A percentile compares a stretch with the other conserved stretches of the same genome.
Conservation (phyloP, 768 basidiomycete genomes). For the Mycena maculata region DNA sequence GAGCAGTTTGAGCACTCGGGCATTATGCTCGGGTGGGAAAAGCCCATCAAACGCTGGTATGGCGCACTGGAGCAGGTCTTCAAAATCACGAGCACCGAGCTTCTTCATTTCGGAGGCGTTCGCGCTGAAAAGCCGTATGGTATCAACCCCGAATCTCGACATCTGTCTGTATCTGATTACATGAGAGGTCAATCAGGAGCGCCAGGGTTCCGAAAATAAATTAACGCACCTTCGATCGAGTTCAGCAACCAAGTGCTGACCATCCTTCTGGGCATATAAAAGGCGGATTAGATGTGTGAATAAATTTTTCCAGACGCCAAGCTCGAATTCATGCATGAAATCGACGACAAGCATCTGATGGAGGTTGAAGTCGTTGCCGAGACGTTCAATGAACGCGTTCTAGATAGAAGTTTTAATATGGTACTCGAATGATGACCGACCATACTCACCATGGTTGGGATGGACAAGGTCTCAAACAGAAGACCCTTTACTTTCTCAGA, state of each 20-base stretch:
- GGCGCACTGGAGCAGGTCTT: slow-evolving; percentile 49
- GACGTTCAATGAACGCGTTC: slow-evolving; percentile 49
- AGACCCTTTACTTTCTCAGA: neutral
- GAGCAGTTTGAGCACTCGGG: slow-evolving; percentile 40
- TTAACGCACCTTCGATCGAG: slow-evolving; percentile 39
- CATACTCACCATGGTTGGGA: slow-evolving; percentile 2
- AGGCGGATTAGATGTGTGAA: slow-evolving; percentile 50
- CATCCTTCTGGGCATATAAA: slow-evolving; percentile 37
- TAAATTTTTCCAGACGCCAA: slow-evolving; percentile 50
- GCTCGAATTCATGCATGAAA: slow-evolving; percentile 52
- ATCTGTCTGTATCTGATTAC: slow-evolving; percentile 29
- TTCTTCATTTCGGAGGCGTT: slow-evolving; percentile 43
- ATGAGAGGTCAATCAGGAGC: neutral
- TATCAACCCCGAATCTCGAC: slow-evolving; percentile 32
- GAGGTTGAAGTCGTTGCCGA: slow-evolving; percentile 38
- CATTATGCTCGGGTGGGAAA: slow-evolving; percentile 35
- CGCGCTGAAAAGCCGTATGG: slow-evolving; percentile 40
- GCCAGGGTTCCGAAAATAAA: neutral
- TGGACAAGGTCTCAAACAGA: slow-evolving; percentile 9
- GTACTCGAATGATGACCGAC: neutral
- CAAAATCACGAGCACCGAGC: slow-evolving; percentile 43
- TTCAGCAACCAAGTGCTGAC: slow-evolving; percentile 29
- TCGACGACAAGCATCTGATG: slow-evolving; percentile 45
- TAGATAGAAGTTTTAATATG: slow-evolving; percentile 24
- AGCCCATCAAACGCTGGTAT: slow-evolving; percentile 50